Evolutionary conservation across 176 grass and related monocot species (phyloP).

Genomic region (Rhynchospora breviuscula): DNA sequence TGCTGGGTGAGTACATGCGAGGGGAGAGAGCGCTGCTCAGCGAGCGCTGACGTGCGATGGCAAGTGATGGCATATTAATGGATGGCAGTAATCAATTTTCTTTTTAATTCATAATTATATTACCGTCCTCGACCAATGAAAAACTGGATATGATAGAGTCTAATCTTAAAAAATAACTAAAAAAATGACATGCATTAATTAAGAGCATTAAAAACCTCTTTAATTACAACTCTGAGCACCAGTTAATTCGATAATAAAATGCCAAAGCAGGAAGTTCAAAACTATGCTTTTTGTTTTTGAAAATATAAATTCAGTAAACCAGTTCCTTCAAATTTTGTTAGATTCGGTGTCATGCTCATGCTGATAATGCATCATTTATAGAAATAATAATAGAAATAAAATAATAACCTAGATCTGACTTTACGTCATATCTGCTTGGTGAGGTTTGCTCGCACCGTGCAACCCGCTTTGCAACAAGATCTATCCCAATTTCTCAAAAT

Average conservation of each 20-base stretch:
- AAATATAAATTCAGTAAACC: not conserved
- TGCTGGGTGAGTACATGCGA: too few relatives aligned
- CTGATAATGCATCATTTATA: not conserved
- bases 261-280: not conserved
- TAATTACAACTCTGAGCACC: too few relatives aligned
- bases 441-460: slow-evolving; percentile 9
- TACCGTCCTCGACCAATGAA: too few relatives aligned
- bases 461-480: slow-evolving; percentile 12
- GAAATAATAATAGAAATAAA: not conserved
- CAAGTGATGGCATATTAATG: too few relatives aligned
- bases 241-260: not conserved
- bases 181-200: too few relatives aligned
- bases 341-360: not conserved
- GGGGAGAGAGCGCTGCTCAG: too few relatives aligned
- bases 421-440: not conserved
- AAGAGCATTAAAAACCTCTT: too few relatives aligned
- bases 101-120: too few relatives aligned
- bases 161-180: not conserved
- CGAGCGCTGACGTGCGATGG: too few relatives aligned
- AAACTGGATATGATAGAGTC: too few relatives aligned
- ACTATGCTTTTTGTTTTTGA: not conserved
- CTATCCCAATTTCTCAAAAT: not conserved
- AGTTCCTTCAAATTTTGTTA: not conserved
- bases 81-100: too few relatives aligned
- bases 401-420: not conserved